Evolutionary conservation across 768 basidiomycete genomes (phyloP).

Genomic region (Suillus plorans): DNA sequence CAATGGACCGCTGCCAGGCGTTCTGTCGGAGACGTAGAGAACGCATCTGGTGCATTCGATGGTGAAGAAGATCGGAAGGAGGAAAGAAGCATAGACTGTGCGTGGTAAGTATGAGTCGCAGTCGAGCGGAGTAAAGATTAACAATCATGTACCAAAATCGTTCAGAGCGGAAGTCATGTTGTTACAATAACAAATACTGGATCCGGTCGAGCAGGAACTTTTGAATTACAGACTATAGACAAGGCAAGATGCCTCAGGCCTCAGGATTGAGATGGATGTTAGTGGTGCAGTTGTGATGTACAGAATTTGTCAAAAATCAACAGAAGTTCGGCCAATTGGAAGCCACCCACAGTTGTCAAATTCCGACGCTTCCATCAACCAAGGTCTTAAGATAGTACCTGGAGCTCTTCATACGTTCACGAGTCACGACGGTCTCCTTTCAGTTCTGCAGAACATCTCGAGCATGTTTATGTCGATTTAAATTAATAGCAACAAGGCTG

Average conservation of each 20-base stretch:
- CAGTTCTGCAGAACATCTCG: background rate
- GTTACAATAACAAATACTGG: background rate
- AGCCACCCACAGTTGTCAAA: constrained; percentile 1
- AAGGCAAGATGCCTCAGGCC: background rate
- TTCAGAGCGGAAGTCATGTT: background rate
- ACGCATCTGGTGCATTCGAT: constrained; percentile 9
- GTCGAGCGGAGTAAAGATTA: background rate
- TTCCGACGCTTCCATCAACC: background rate
- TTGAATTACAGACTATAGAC: background rate
- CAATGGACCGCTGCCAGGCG: constrained; percentile 11
- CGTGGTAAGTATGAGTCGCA: background rate
- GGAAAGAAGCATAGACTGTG: constrained; percentile 12
- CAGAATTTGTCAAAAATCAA: background rate
- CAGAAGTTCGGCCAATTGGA: background rate
- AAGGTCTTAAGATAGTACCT: too few relatives aligned
- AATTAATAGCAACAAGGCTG: background rate
- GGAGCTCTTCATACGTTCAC: background rate
- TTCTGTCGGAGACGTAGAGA: constrained; percentile 7
- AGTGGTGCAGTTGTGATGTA: background rate
- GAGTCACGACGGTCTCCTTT: background rate
- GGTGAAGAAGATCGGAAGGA: constrained; percentile 12
- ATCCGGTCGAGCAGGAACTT: background rate
- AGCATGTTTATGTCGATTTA: background rate
- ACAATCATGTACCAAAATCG: background rate
- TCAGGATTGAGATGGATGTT: background rate